A percentile compares a stretch with the other conserved stretches of the same genome.
Conservation (phyloP, 768 basidiomycete genomes). For the Goffeauzyma gilvescens region DNA sequence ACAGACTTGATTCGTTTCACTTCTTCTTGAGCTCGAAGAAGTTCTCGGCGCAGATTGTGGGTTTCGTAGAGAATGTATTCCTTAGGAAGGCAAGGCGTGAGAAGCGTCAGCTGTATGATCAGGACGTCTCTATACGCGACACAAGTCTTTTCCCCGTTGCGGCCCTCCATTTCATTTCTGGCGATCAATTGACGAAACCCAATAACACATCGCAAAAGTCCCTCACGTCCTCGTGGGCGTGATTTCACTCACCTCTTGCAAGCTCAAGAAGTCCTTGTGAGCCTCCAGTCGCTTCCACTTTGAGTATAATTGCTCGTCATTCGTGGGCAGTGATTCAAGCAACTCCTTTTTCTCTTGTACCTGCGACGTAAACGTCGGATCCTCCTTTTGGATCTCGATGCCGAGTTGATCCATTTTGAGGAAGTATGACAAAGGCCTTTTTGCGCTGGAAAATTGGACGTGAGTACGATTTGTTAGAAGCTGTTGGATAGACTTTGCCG, state of each 20-base stretch:
- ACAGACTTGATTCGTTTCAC: conserved; percentile 98
- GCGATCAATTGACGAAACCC: background rate
- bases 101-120: background rate
- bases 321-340: conserved; percentile 59
- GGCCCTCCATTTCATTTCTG: background rate
- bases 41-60: conserved; percentile 88
- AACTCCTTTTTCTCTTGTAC: conserved; percentile 75
- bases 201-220: background rate
- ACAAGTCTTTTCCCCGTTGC: too few relatives aligned
- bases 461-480: too few relatives aligned
- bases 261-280: conserved; percentile 75
- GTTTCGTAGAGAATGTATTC: conserved; percentile 99
- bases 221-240: background rate
- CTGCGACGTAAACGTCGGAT: conserved; percentile 72
- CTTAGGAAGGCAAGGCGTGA: conserved; percentile 41
- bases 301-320: conserved; percentile 70
- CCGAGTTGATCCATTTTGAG: conserved; percentile 67
- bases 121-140: background rate
- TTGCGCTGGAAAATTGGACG: too few relatives aligned
- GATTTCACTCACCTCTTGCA: conserved; percentile 31
- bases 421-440: too few relatives aligned
- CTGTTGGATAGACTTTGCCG: too few relatives aligned
- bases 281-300: conserved; percentile 93
- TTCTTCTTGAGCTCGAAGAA: conserved; percentile 96
- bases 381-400: conserved; percentile 72